phyloP scores from a whole-genome alignment of 1,284 basidiomycete species.

The Vanrija humicola region DNA sequence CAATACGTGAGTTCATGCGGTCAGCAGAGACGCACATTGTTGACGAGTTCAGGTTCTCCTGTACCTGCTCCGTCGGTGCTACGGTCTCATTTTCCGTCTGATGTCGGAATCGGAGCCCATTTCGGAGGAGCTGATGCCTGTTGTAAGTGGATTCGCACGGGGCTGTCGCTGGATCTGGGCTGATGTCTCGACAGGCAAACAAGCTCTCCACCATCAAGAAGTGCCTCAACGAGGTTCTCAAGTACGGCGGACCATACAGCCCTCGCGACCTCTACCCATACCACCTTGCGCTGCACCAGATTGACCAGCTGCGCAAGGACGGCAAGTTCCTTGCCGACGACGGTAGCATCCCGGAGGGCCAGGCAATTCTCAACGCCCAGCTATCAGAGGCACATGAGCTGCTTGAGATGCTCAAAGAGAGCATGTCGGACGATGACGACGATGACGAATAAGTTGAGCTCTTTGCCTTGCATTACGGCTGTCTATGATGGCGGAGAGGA shows the following conservation, averaged over 20 bases:
- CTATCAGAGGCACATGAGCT: slow-evolving; percentile 94
- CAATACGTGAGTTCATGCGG: slow-evolving; percentile 29
- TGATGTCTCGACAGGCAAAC: slow-evolving; percentile 62
- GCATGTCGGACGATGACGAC: slow-evolving; percentile 45
- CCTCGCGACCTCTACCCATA: slow-evolving; percentile 97
- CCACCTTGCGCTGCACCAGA: slow-evolving; percentile 91
- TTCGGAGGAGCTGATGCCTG: slow-evolving; percentile 95
- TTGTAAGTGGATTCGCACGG: slow-evolving; percentile 59
- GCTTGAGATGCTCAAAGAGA: slow-evolving; percentile 67
- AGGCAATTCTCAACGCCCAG: slow-evolving; percentile 94
- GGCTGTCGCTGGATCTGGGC: slow-evolving; percentile 10
- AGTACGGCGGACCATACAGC: slow-evolving; percentile 92
- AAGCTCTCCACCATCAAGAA: slow-evolving; percentile 92
- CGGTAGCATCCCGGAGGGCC: slow-evolving; percentile 79
- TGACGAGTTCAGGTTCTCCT: slow-evolving; percentile 66
- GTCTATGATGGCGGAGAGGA: neutral
- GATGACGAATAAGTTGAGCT: slow-evolving; percentile 22
- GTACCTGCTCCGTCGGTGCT: slow-evolving; percentile 89
- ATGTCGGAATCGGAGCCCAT: slow-evolving; percentile 98
- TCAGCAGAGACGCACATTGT: neutral
- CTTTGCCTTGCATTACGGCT: neutral
- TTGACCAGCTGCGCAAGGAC: slow-evolving; percentile 86
- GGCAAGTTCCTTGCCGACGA: slow-evolving; percentile 80
- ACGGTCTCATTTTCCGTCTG: slow-evolving; percentile 89
- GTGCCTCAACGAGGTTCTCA: slow-evolving; percentile 93